A percentile compares a stretch with the other conserved stretches of the same genome.
Evolutionary conservation across 306 rosid genomes (phyloP).

Genomic region (Trichosanthes truncata): DNA sequence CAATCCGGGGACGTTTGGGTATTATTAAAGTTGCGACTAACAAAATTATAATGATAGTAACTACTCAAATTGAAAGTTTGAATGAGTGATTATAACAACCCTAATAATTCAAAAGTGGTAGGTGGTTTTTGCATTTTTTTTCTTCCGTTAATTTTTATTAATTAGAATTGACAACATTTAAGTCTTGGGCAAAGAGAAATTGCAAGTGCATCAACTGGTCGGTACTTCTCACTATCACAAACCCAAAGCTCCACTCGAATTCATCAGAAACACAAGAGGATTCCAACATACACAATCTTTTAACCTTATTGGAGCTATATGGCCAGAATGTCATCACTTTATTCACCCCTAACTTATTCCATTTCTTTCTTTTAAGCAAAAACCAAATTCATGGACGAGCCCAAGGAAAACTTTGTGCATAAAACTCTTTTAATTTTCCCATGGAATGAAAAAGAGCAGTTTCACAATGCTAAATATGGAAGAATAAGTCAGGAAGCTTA

Average conservation of each 20-base stretch:
- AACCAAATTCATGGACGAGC: background rate
- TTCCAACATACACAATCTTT: background rate
- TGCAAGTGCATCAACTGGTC: background rate
- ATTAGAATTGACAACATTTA: background rate
- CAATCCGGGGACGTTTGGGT: background rate
- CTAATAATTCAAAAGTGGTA: background rate
- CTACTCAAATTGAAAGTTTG: background rate
- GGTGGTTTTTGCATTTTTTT: background rate
- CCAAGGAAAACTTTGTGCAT: background rate
- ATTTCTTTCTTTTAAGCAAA: background rate
- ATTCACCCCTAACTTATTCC: background rate
- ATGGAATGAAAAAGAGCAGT: background rate
- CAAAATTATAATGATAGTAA: background rate
- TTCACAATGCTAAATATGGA: background rate
- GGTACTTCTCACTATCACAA: background rate
- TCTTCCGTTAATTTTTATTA: too few species aligned
- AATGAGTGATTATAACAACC: background rate
- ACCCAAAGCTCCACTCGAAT: background rate
- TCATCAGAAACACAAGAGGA: background rate
- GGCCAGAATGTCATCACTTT: background rate
- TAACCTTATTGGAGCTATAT: background rate
- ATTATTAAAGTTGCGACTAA: background rate
- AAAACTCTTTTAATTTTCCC: background rate
- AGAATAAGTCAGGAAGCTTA: conserved; percentile 18
- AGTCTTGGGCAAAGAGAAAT: background rate